phyloP scores from a whole-genome alignment of 2,329 filamentous ascomycete species.

The Clonostachys rosea region DNA sequence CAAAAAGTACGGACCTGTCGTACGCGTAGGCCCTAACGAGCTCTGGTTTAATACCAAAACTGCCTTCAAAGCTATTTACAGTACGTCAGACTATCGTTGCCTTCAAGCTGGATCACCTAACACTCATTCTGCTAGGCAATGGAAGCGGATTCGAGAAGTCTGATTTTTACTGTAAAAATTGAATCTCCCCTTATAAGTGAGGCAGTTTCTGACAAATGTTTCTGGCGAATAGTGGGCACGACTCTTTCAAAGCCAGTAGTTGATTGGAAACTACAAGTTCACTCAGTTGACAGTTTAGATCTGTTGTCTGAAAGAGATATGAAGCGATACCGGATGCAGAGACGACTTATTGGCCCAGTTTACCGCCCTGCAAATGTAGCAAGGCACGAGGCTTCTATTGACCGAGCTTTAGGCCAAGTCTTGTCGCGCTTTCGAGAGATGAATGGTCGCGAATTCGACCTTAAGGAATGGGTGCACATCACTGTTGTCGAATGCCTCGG shows the following conservation, averaged over 20 bases:
- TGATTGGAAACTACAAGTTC: constrained; percentile 25
- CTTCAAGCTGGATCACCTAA: not conserved
- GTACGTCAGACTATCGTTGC: constrained; percentile 18
- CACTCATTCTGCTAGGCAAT: constrained; percentile 24
- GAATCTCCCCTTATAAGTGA: too few species aligned
- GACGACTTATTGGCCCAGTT: constrained; percentile 41
- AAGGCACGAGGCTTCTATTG: constrained; percentile 33
- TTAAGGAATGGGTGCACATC: constrained; percentile 55
- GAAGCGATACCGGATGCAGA: constrained; percentile 40
- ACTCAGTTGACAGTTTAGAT: constrained; percentile 40
- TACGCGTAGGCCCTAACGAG: constrained; percentile 49
- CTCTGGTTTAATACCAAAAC: constrained; percentile 45
- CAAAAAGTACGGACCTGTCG: constrained; percentile 37
- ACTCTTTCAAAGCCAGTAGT: constrained; percentile 34
- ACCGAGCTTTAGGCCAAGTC: constrained; percentile 28
- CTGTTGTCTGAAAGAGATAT: constrained; percentile 43
- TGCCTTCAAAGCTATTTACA: constrained; percentile 42
- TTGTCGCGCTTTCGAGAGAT: constrained; percentile 27
- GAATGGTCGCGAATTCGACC: constrained; percentile 32
- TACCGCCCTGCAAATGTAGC: constrained; percentile 37
- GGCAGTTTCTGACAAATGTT: not conserved
- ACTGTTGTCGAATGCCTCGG: constrained; percentile 46
- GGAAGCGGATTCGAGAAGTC: constrained; percentile 45
- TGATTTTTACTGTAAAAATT: constrained; percentile 43
- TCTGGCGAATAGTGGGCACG: constrained; percentile 31